Evolutionary conservation across 805 yeast species (phyloP), one percentile per base, ranked within the genome.

Genomic region (Metschnikowia kunwiensis): DNA sequence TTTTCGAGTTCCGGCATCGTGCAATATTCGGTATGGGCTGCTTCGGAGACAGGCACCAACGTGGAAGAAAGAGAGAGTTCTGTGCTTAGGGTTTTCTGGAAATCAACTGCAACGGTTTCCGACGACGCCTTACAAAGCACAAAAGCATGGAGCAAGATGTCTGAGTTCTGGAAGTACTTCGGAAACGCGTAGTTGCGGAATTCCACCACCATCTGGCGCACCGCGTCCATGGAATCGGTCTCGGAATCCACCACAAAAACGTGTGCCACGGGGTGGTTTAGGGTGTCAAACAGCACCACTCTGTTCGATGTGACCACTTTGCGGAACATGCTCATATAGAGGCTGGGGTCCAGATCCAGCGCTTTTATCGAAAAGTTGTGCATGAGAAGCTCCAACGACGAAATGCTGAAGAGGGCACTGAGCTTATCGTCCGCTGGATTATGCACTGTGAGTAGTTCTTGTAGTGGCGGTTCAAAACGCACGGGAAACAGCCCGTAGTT

Each of bases 251-350:
- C 66, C 1, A 81, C 80, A 33, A 87, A 70, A 10, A 91, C 55
- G 27, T 88, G 83, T 2, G 86, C 73, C 2, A 87, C 75, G 0
- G 97, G 97, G 54, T 89, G 96, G 47, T 84, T 80, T 57, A 88
- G 80, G 5, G 87, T 80, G 57, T 91, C 97, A 54, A 85, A 86
- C 2, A 91, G 80, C 2, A 86, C 77, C 7, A 85, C 60, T 6
- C 72, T 70, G 10, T 76, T 71, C 9, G 82, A 69, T 3, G 86
- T 71, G 6, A 83, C 63, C 27, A 83, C 52, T 45, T 77, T 73
- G 20, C 79, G 70, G 46, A 83, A 70, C 44, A 78, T 70, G 34
- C 72, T 74, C 43, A 76, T 61, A 53, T 81, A 86, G 7, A 80
- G 49, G 34, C 65, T 62, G 24, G 28, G 25, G 24, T 27, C 17